Base-by-base conservation (phyloP, 2,329 filamentous ascomycete genomes). In the Whalleya microplaca region DNA sequence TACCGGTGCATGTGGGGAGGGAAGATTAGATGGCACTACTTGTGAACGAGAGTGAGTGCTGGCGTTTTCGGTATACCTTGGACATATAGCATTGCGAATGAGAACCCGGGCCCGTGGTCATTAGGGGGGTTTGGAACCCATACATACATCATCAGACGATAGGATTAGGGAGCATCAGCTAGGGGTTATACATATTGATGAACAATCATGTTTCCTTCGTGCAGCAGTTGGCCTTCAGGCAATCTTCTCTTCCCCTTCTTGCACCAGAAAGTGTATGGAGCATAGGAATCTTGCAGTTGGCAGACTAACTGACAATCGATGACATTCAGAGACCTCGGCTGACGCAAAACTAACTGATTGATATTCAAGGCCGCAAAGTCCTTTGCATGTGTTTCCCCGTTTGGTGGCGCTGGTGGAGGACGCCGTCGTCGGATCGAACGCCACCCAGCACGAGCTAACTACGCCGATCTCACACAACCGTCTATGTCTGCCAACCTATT, bases 21-120 rank as follows among this genome's bases (percentile, higher is more conserved):
- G 44, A 32, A 27, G 27, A 23, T 55, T 29, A n/a, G 51, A 51
- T 44, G 41, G 44, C 59, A 58, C 51, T 49, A 29, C 46, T 50
- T n/a, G 32, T 29, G 61, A n/a, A n/a, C n/a, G n/a, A n/a, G 23
- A 27, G 9, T 27, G 63, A 58, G 59, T 64, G 53, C 42, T 46
- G 65, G 66, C 64, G 64, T 66, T 63, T 59, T 52, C 45, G 58
- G 57, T 41, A 59, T 59, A 55, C 58, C 54, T 48, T 53, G 32
- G 55, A 41, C 51, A 57, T 53, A 56, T 53, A 56, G 63, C 52
- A 61, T 60, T 53, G 50, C 40, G 53, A 50, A 59, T 41, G 27
- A 18, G 41, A 49, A 53, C 29, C 10, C 41, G 27, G 20, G 21
- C 51, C 54, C 49, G 41, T 47, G 47, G 29, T 32, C 32, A 41